Base-by-base conservation (phyloP, 805 yeast species). In the Teunomyces pallodes region DNA sequence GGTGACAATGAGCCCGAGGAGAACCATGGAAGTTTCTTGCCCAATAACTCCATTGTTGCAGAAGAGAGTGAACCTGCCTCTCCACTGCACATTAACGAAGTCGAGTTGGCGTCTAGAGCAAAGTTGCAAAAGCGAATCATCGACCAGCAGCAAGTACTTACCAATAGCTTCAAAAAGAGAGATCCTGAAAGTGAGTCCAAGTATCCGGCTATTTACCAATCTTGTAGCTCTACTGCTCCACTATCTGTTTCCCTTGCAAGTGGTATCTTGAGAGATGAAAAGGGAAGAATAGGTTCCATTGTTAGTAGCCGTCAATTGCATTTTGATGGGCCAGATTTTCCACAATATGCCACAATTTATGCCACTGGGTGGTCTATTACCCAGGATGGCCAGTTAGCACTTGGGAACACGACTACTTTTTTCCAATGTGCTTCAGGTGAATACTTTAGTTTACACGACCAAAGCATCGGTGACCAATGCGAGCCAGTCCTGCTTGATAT, bases 281-380 rank as follows among this genome's bases (percentile, higher is more conserved):
- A 55, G 20, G 57, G 61, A 44, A 53, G 75, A 46, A 65, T 70
- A 45, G 76, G 74, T 4, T 61, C 69, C 16, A 70, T 72, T 45
- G 76, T 71, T 28, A 59, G 64, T 3, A 64, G 65, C 38, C 64
- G 63, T 39, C 75, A 71, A 51, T 70, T 71, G 50, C 76, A 69
- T 49, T 71, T 71, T 47, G 76, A 72, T 50, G 75, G 74, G 1
- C 74, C 75, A 6, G 36, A 29, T 4, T 58, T 66, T 8, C 75
- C 75, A 13, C 75, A 70, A 49, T 56, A 61, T 49, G 75, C 74
- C 13, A 54, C 74, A 10, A 48, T 69, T 12, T 70, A 65, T 43
- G 72, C 73, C 27, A 65, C 69, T 26, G 73, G 73, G 2, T 72
- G 76, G 76, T 64, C 66, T 33, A 60, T 71, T 24, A 65, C 71